phyloP scores from a whole-genome alignment of 495 filamentous ascomycete genomes.

The Trichoderma asperelloides region DNA sequence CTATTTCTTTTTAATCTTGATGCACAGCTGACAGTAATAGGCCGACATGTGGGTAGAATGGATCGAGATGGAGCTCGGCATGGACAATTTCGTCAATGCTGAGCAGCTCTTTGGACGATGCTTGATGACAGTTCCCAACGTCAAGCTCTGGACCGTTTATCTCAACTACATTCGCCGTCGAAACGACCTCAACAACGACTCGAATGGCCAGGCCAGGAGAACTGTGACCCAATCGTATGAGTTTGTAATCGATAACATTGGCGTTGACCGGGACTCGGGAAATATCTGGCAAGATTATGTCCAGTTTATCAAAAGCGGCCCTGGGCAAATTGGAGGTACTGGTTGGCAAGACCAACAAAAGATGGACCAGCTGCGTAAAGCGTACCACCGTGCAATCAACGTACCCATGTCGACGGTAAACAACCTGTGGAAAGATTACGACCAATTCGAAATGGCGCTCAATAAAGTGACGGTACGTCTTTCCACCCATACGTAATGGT shows the following conservation, averaged over 20 bases:
- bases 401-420: constrained; percentile 75
- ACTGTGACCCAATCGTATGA: constrained; percentile 80
- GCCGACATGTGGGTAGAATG: constrained; percentile 84
- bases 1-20: background rate
- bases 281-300: constrained; percentile 89
- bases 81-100: constrained; percentile 64
- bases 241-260: constrained; percentile 79
- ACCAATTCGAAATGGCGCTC: constrained; percentile 82
- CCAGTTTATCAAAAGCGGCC: constrained; percentile 76
- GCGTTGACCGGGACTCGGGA: constrained; percentile 86
- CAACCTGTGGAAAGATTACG: constrained; percentile 91
- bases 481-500: background rate
- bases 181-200: constrained; percentile 71
- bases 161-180: constrained; percentile 87
- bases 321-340: constrained; percentile 73
- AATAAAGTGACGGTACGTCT: constrained; percentile 74
- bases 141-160: constrained; percentile 87
- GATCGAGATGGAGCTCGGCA: constrained; percentile 75
- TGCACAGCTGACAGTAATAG: constrained; percentile 35
- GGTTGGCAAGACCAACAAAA: constrained; percentile 96
- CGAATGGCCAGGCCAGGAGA: constrained; percentile 61
- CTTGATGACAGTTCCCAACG: constrained; percentile 63
- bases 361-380: constrained; percentile 84
- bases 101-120: constrained; percentile 75
- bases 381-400: constrained; percentile 79